Conservation (phyloP, 176 grass and related monocot species). For the Guadua angustifolia region DNA sequence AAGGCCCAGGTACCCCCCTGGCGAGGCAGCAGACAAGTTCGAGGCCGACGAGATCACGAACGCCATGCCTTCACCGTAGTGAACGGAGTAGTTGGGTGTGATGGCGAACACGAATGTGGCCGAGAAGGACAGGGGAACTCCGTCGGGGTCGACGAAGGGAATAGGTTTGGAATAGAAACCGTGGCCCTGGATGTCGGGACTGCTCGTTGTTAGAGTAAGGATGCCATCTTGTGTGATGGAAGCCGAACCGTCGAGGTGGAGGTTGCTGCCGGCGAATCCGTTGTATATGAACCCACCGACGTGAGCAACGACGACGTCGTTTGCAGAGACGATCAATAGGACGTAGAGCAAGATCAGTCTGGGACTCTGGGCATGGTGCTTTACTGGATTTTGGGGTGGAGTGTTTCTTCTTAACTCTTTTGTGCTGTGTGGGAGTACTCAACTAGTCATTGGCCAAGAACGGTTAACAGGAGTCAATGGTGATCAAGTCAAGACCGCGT, state of each 20-base stretch:
- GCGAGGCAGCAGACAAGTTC: too few species aligned
- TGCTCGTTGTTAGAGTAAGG: conserved; percentile 38
- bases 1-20: too few species aligned
- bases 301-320: too few species aligned
- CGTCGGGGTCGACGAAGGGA: not conserved
- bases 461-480: too few species aligned
- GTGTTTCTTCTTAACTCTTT: too few species aligned
- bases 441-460: too few species aligned
- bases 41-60: conserved; percentile 30
- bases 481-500: too few species aligned
- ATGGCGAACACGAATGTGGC: conserved; percentile 50
- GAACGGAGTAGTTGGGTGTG: not conserved
- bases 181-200: not conserved
- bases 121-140: conserved; percentile 24
- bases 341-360: too few species aligned
- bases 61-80: conserved; percentile 18
- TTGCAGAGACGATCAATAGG: not conserved
- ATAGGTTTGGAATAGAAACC: conserved; percentile 42
- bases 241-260: conserved; percentile 25
- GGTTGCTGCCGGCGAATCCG: conserved; percentile 40
- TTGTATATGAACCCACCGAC: conserved; percentile 17
- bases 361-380: too few species aligned
- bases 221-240: conserved; percentile 37
- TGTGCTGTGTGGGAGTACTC: too few species aligned
- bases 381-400: too few species aligned